Percentiles rank a stretch among this genome's conserved stretches.
Conservation (phyloP, 2,329 filamentous ascomycete species). For the Ampelomyces quisqualis region DNA sequence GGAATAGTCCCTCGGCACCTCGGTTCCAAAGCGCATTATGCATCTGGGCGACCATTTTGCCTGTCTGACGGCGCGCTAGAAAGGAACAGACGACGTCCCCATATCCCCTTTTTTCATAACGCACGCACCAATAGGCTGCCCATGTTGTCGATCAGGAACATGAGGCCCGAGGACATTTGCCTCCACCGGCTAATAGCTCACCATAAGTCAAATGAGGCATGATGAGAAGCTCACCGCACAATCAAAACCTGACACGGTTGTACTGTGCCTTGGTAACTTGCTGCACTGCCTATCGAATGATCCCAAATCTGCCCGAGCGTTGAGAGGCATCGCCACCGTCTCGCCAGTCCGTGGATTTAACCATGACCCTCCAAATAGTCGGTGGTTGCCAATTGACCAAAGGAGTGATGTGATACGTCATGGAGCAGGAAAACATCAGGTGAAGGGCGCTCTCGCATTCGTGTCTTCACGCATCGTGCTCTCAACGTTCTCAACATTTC, state of each 20-base stretch:
- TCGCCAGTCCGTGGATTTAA: too few relatives aligned
- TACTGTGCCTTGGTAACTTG: background rate
- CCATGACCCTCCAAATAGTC: too few relatives aligned
- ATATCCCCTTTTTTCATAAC: background rate
- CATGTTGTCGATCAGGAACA: constrained; percentile 9
- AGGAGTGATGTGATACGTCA: too few relatives aligned
- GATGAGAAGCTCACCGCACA: background rate
- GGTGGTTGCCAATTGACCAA: too few relatives aligned
- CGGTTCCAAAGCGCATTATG: constrained; percentile 1
- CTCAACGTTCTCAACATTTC: too few relatives aligned
- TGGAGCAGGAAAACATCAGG: too few relatives aligned
- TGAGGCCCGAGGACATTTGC: background rate
- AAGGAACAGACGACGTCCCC: constrained; percentile 1
- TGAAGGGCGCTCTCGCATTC: too few relatives aligned
- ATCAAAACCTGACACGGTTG: background rate
- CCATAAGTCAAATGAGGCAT: constrained; percentile 7
- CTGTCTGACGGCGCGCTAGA: background rate
- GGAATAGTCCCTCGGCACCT: constrained; percentile 4
- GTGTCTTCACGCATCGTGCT: too few relatives aligned
- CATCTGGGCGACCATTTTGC: background rate
- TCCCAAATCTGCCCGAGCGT: background rate
- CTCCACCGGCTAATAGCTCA: background rate
- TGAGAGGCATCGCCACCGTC: too few relatives aligned
- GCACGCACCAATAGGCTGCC: constrained; percentile 3
- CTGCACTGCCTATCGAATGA: background rate